Percentiles rank a stretch among this genome's conserved stretches.
Evolutionary conservation across 75 land plant genomes (phyloP).

Genomic region (Cryptomeria japonica): DNA sequence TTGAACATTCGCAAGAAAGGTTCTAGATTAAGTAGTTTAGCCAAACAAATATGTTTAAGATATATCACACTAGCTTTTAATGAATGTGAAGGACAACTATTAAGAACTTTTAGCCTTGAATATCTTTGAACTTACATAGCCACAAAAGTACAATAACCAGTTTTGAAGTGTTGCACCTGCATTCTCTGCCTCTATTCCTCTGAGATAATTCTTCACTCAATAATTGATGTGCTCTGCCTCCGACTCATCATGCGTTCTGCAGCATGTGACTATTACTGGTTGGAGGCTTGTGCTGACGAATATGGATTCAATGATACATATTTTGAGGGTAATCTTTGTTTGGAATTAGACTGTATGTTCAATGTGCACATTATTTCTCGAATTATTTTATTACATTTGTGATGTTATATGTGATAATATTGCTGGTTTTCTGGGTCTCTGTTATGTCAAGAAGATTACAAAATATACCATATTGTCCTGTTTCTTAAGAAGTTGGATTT

Average conservation of each 20-base stretch:
- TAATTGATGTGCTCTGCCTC: background rate
- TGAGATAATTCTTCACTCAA: background rate
- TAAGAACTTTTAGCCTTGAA: background rate
- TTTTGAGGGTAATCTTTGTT: background rate
- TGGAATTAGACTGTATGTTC: background rate
- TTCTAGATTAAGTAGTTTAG: no score
- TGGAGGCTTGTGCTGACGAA: background rate
- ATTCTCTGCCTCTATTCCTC: background rate
- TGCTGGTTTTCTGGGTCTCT: background rate
- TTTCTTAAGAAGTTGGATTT: background rate
- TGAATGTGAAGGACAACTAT: background rate
- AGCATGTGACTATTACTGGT: background rate
- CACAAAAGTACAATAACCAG: background rate
- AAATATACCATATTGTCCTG: background rate
- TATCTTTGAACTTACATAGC: background rate
- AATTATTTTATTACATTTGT: background rate
- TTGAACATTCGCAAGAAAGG: no score
- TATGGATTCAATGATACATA: background rate
- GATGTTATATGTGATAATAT: background rate
- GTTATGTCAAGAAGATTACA: background rate
- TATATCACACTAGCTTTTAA: background rate
- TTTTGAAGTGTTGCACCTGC: background rate
- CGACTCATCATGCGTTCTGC: background rate
- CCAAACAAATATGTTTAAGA: no score
- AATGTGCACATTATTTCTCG: background rate